phyloP scores from a whole-genome alignment of 169 alveolate species.

The Hammondia hammondi region DNA sequence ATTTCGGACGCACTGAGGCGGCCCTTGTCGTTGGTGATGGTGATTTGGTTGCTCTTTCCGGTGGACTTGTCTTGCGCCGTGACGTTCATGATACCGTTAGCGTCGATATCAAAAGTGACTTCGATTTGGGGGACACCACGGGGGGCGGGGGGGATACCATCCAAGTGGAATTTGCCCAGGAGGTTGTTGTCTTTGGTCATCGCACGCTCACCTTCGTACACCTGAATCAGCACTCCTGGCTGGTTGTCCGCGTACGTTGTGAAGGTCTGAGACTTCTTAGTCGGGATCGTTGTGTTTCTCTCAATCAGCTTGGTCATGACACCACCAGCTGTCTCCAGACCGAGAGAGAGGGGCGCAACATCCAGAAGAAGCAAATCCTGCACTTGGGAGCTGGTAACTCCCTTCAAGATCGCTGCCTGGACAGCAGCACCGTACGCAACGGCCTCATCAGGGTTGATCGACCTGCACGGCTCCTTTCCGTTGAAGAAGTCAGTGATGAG shows the following conservation, averaged over 20 bases:
- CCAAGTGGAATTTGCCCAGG: conserved; percentile 96
- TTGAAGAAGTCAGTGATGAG: conserved; percentile 90
- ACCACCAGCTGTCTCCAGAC: conserved; percentile 97
- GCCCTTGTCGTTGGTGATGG: conserved; percentile 97
- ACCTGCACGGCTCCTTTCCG: conserved; percentile 94
- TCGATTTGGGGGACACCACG: conserved; percentile 98
- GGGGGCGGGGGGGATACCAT: conserved; percentile 98
- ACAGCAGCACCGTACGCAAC: conserved; percentile 99
- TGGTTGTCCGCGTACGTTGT: conserved; percentile 98
- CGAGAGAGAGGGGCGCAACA: conserved; percentile 94
- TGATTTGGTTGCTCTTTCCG: conserved; percentile 93
- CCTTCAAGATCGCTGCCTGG: conserved; percentile 97
- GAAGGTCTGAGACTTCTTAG: conserved; percentile 96
- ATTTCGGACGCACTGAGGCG: conserved; percentile 93
- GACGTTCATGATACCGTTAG: conserved; percentile 96
- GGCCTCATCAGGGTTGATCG: conserved; percentile 99
- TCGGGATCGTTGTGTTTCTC: conserved; percentile 98
- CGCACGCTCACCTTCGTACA: conserved; percentile 91
- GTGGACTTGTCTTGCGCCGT: conserved; percentile 96
- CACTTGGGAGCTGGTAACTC: conserved; percentile 86
- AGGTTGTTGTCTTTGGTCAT: conserved; percentile 96
- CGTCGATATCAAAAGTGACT: conserved; percentile 97
- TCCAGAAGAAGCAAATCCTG: conserved; percentile 95
- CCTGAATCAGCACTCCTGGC: conserved; percentile 96
- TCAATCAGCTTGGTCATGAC: conserved; percentile 96